Evolutionary conservation across 2,329 filamentous ascomycete species (phyloP).

Genomic region (Xylaria sp.): DNA sequence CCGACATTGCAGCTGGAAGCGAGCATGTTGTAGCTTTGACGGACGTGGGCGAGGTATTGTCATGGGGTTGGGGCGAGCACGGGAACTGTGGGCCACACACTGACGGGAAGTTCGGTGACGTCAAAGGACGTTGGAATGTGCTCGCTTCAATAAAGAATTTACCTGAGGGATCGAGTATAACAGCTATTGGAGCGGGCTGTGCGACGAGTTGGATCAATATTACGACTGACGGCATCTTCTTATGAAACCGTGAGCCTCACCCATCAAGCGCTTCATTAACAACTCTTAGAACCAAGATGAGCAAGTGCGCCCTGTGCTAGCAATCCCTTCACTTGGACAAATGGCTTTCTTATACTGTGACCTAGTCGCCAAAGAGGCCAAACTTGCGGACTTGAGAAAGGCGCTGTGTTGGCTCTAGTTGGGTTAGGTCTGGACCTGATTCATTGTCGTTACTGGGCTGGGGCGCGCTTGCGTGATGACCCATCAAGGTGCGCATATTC

Average conservation of each 20-base stretch:
- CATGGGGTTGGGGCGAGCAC: slow-evolving; percentile 98
- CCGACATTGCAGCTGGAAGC: slow-evolving; percentile 81
- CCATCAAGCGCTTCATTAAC: background rate
- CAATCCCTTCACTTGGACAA: background rate
- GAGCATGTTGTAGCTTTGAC: slow-evolving; percentile 87
- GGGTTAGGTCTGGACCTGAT: slow-evolving; percentile 40
- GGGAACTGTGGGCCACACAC: slow-evolving; percentile 87
- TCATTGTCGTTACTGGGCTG: slow-evolving; percentile 39
- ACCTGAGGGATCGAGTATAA: slow-evolving; percentile 63
- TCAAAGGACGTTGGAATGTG: slow-evolving; percentile 75
- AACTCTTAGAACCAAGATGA: background rate
- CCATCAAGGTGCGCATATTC: slow-evolving; percentile 56
- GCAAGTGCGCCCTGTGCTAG: slow-evolving; percentile 9
- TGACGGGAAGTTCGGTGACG: slow-evolving; percentile 65
- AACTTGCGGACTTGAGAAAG: slow-evolving; percentile 72
- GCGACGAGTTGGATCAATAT: slow-evolving; percentile 85
- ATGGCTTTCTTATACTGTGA: background rate
- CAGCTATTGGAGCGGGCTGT: slow-evolving; percentile 82
- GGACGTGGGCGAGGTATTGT: slow-evolving; percentile 72
- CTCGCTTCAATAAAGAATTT: slow-evolving; percentile 70
- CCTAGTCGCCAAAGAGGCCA: slow-evolving; percentile 55
- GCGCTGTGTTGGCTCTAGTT: slow-evolving; percentile 78
- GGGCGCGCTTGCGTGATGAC: slow-evolving; percentile 44
- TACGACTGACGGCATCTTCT: slow-evolving; percentile 46
- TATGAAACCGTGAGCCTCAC: slow-evolving; percentile 44